Evolutionary conservation across 352 stramenopile genomes (phyloP).

Genomic region (Pythium angustatum): DNA sequence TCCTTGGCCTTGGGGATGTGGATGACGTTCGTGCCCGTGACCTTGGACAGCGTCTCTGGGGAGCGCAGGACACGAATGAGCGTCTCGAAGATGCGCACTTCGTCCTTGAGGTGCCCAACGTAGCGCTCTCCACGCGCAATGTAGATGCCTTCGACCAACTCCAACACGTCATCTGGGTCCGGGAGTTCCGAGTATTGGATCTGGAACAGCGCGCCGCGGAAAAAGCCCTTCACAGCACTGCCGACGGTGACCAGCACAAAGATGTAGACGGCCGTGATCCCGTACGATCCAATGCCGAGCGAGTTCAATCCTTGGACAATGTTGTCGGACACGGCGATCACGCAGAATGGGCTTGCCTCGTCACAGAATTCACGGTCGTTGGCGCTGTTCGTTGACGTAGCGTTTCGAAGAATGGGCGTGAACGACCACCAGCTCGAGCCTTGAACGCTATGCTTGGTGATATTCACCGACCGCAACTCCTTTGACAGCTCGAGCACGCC

Average conservation of each 20-base stretch:
- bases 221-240: conserved; percentile 80
- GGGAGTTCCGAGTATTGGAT: conserved; percentile 85
- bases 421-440: conserved; percentile 73
- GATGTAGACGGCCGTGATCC: conserved; percentile 83
- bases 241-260: conserved; percentile 89
- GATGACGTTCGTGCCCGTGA: conserved; percentile 84
- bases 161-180: conserved; percentile 79
- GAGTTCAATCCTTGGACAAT: conserved; percentile 82
- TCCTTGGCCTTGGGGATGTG: conserved; percentile 85
- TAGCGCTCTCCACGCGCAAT: conserved; percentile 83
- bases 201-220: conserved; percentile 75
- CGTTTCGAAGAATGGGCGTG: conserved; percentile 36
- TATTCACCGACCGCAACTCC: conserved; percentile 48
- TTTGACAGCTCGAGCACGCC: conserved; percentile 61
- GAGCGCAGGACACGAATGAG: conserved; percentile 83
- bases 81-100: conserved; percentile 88
- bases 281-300: conserved; percentile 82
- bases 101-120: conserved; percentile 85
- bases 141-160: conserved; percentile 89
- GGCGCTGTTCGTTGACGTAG: conserved; percentile 6
- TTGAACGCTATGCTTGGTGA: conserved; percentile 60
- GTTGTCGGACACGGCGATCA: conserved; percentile 85
- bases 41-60: conserved; percentile 81
- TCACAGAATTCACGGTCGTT: conserved; percentile 52
- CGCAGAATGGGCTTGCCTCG: conserved; percentile 56